These are phyloP conservation scores for Kazachstania viticola DNA, from an alignment of 805 yeast genomes.

Conservation along the genomic window DNA sequence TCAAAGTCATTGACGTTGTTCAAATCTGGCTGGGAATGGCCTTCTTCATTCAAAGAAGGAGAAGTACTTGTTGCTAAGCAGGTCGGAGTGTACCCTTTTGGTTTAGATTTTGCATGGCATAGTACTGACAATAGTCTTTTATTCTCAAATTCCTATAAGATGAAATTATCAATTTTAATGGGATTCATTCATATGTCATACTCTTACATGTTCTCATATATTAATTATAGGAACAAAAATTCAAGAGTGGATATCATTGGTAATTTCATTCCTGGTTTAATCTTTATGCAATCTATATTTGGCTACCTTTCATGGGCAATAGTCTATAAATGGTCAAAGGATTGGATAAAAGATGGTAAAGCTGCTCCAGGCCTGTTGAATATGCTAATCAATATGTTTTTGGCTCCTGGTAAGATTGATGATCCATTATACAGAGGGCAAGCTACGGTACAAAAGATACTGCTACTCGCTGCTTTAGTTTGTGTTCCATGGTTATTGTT, in stretches of 20 bases:
- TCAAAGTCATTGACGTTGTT: constrained; percentile 85
- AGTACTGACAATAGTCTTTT: constrained; percentile 86
- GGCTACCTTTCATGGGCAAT: constrained; percentile 83
- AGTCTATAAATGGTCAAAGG: constrained; percentile 86
- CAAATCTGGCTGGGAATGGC: constrained; percentile 91
- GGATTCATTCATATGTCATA: constrained; percentile 93
- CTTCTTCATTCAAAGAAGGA: constrained; percentile 56
- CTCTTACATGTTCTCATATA: constrained; percentile 73
- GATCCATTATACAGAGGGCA: constrained; percentile 78
- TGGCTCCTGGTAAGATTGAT: constrained; percentile 80
- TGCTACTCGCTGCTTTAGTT: constrained; percentile 64
- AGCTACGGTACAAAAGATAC: constrained; percentile 55
- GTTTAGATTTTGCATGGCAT: constrained; percentile 94
- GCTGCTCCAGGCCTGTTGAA: constrained; percentile 90
- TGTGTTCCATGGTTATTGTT: constrained; percentile 91
- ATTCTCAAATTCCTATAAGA: constrained; percentile 90
- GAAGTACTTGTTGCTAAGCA: constrained; percentile 56
- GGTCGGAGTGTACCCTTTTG: constrained; percentile 66
- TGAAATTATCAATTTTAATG: constrained; percentile 91
- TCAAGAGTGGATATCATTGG: constrained; percentile 77
- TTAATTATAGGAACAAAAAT: constrained; percentile 59
- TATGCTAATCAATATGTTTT: constrained; percentile 91
- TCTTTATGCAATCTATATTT: constrained; percentile 93
- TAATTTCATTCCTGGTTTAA: constrained; percentile 84
- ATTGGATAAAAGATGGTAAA: constrained; percentile 68